Base-by-base conservation (phyloP, 2,329 filamentous ascomycete species). In the Aspergillus pseudonomiae region DNA sequence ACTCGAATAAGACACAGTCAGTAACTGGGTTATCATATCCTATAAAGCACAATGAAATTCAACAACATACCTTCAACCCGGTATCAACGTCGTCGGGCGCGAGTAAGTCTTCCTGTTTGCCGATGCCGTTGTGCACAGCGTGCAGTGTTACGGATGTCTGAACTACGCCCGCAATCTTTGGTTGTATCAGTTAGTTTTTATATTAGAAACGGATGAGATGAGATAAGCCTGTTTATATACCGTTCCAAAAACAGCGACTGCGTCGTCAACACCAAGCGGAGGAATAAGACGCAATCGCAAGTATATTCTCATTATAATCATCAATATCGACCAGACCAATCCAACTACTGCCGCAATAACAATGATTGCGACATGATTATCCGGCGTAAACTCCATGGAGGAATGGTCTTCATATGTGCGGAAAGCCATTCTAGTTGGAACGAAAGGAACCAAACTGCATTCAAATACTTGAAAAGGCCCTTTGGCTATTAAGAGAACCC, bases 71-170 rank as follows among this genome's bases (percentile, higher is more conserved):
- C 34, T 39, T 36, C 12, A 59, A 39, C 1, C 30, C 57, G 11
- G 21, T 5, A 6, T 39, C 45, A 2, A 30, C 28, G 30, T 21
- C 19, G 19, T 32, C 6, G 6, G 30, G 16, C 19, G n/a, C 12
- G 14, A 59, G 21, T 19, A 59, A 39, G 4, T 30, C 24, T 12
- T 59, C 43, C 28, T 32, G 30, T 21, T 30, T 50, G 32, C 57
- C 57, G 28, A 59, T 50, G 14, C 57, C 57, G 39, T 50, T n/a
- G 21, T n/a, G 14, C 6, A 48, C 57, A 14, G 57, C 57, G 24
- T 36, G 14, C 5, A 52, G 43, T 19, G 32, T 59, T 9, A 59
- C 24, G 2, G 57, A 59, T 16, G 57, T 59, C 19, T 59, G 57
- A 32, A 36, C 16, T n/a, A 52, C 21, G 4, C 57, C 57, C 24